Evolutionary conservation across 306 rosid genomes (phyloP).

Genomic region (Cicer cuneatum): DNA sequence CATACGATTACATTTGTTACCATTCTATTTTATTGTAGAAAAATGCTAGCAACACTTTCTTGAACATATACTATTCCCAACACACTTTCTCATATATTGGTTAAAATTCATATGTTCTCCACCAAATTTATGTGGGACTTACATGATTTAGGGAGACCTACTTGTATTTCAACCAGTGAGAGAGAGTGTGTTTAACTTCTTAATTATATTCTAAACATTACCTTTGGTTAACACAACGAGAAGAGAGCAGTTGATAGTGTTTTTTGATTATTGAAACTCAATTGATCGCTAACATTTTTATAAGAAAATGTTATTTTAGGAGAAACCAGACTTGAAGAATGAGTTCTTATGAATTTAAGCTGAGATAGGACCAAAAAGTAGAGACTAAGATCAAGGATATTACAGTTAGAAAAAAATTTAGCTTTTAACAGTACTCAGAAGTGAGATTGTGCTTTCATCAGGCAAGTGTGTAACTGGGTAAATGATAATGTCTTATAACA

Average conservation of each 20-base stretch:
- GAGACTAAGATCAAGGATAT: constrained; percentile 1
- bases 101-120: too few relatives aligned
- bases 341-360: background rate
- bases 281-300: background rate
- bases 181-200: too few relatives aligned
- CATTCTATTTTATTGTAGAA: background rate
- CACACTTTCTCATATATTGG: too few relatives aligned
- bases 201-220: background rate
- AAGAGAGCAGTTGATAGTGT: background rate
- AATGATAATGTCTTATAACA: constrained; percentile 16
- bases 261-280: background rate
- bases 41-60: too few relatives aligned
- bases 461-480: constrained; percentile 14
- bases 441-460: constrained; percentile 5
- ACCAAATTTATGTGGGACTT: too few relatives aligned
- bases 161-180: too few relatives aligned
- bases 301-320: background rate
- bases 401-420: constrained; percentile 15
- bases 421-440: background rate
- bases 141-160: too few relatives aligned
- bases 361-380: constrained; percentile 11
- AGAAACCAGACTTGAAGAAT: background rate
- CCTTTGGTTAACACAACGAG: background rate
- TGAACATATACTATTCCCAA: too few relatives aligned
- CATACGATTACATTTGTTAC: constrained; percentile 1